Evolutionary conservation across 805 yeast genomes (phyloP).

Genomic region (Starmerella cellae): DNA sequence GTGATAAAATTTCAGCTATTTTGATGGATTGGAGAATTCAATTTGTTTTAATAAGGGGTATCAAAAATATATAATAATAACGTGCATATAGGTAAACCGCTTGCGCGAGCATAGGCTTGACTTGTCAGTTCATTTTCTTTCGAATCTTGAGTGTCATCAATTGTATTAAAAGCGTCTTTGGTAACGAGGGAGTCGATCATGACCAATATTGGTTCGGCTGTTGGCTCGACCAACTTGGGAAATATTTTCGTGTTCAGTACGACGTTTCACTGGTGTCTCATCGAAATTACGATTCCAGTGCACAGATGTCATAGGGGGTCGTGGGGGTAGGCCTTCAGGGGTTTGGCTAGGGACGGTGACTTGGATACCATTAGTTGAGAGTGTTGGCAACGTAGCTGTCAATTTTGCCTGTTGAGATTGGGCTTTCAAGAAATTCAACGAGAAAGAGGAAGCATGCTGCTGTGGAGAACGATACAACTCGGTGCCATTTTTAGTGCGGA

Average conservation of each 20-base stretch:
- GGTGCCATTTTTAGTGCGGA: background rate
- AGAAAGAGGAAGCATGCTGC: constrained; percentile 2
- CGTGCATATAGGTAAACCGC: no score
- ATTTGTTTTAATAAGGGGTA: no score
- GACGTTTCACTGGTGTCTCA: constrained; percentile 15
- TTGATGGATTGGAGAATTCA: no score
- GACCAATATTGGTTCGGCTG: background rate
- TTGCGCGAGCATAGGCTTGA: no score
- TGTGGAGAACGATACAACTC: constrained; percentile 4
- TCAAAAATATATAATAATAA: no score
- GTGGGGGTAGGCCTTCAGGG: constrained; percentile 8
- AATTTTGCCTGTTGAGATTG: background rate
- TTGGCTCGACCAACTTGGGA: background rate
- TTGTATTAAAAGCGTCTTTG: background rate
- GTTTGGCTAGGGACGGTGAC: constrained; percentile 7
- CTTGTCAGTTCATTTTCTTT: no score
- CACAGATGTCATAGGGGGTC: constrained; percentile 14
- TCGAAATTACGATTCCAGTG: constrained; percentile 16
- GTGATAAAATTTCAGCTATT: no score
- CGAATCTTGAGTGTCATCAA: no score
- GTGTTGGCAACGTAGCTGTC: background rate
- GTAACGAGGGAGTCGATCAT: background rate
- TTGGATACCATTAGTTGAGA: background rate
- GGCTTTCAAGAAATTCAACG: background rate
- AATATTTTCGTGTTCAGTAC: background rate